Percentiles rank a stretch among this genome's conserved stretches.
phyloP scores from a whole-genome alignment of 2,329 filamentous ascomycete genomes.

The Reticulascus tulasneorum region DNA sequence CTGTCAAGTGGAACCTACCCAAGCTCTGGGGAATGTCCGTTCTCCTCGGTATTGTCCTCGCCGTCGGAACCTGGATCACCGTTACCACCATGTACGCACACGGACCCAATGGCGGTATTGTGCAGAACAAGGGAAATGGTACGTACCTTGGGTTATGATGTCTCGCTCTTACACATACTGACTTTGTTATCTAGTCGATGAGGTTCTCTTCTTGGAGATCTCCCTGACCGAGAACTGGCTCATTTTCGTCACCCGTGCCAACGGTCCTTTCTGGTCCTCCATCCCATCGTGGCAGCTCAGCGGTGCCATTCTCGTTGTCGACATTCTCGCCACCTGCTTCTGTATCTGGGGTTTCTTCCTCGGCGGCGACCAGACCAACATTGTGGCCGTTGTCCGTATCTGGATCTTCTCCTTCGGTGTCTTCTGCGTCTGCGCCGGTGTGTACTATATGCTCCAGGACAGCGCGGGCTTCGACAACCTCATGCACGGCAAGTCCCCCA shows the following conservation, averaged over 20 bases:
- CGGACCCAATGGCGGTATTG: conserved; percentile 72
- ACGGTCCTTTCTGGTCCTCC: conserved; percentile 88
- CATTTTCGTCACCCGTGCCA: conserved; percentile 93
- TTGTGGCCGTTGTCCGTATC: conserved; percentile 80
- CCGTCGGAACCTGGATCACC: conserved; percentile 82
- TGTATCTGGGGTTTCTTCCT: conserved; percentile 82
- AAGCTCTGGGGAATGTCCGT: conserved; percentile 93
- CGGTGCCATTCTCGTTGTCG: conserved; percentile 75
- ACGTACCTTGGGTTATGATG: too few species aligned
- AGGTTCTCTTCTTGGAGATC: conserved; percentile 84
- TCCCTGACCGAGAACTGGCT: conserved; percentile 93
- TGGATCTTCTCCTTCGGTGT: conserved; percentile 91
- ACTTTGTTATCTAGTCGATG: too few species aligned
- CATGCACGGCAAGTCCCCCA: conserved; percentile 85
- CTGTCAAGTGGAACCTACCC: conserved; percentile 92
- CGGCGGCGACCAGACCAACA: conserved; percentile 59
- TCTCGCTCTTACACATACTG: too few species aligned
- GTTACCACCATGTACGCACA: conserved; percentile 77
- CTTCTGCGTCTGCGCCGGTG: conserved; percentile 76
- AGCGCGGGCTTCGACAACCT: conserved; percentile 82
- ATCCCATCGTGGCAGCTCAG: conserved; percentile 81
- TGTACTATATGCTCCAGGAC: conserved; percentile 75
- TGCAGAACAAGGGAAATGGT: conserved; percentile 84
- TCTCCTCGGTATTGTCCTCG: conserved; percentile 75
- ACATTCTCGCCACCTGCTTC: conserved; percentile 82